Base-by-base conservation (phyloP, 495 filamentous ascomycete genomes). In the Penicillium silybi region DNA sequence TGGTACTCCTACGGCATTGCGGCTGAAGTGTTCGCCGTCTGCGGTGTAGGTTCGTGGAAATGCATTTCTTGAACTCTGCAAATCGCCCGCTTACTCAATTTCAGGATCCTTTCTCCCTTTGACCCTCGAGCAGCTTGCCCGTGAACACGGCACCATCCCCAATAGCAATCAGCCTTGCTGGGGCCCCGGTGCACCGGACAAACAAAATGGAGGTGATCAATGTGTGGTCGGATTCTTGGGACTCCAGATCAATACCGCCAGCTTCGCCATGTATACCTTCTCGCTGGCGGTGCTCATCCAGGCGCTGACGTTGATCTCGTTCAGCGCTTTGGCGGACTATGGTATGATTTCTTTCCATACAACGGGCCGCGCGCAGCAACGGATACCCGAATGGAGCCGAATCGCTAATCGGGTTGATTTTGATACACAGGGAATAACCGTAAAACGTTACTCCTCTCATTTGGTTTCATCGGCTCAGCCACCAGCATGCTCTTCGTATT, bases 1-100 rank as follows among this genome's bases (percentile, higher is more conserved):
- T 96, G 90, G 88, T 96, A 95, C 67, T 82, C 85, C 29, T 95
- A 96, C 66, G 88, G 83, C 25, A 92, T 92, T 71, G 91, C 90
- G 18, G 88, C 90, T 15, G 91, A 96, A 64, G 89, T 93, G 34
- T 96, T 95, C 65, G 89, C 92, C 7, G 87, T 96, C 27, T 95
- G 90, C 62, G 90, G 90, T 73, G 73, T 84, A 67, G 78, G 63
- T 67, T 13, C 29, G 29, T 32, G 29, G 13, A 8, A 56, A 38
- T 56, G 57, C n/a, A 29, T 23, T 46, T 23, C 1, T 18, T 43
- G 6, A n/a, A 41, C 34, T 10, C 34, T 44, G 3, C 13, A 37
- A 37, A 26, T 22, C 22, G 8, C 16, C 15, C 23, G 40, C 53
- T 41, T 40, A 53, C 58, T 56, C 56, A n/a, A n/a, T 35, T 50